A percentile compares a stretch with the other conserved stretches of the same genome.
These are phyloP conservation scores for Globisporangium paroecandrum DNA, from an alignment of 352 stramenopile genomes.

Conservation along the genomic window DNA sequence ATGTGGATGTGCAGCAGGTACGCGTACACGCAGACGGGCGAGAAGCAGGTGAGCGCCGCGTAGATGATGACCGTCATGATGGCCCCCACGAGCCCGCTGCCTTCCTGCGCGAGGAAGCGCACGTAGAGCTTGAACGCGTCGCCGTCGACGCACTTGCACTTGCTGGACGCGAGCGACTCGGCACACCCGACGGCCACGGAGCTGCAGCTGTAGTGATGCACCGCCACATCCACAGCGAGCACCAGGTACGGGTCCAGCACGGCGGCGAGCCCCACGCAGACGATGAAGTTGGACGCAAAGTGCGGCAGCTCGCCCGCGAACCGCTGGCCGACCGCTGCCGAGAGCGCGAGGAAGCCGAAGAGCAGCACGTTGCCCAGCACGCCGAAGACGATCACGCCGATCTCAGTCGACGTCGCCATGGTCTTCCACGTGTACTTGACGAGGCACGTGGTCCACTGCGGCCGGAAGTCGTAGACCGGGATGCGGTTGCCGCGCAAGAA, in stretches of 20 bases:
- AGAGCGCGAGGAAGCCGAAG: slow-evolving; percentile 43
- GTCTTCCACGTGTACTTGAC: slow-evolving; percentile 85
- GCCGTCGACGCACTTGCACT: slow-evolving; percentile 67
- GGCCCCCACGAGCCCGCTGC: slow-evolving; percentile 74
- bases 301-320: slow-evolving; percentile 67
- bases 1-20: slow-evolving; percentile 88
- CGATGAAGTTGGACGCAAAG: slow-evolving; percentile 73
- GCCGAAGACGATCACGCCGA: slow-evolving; percentile 63
- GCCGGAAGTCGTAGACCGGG: slow-evolving; percentile 78
- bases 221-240: slow-evolving; percentile 67
- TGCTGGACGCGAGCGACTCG: slow-evolving; percentile 33
- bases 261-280: slow-evolving; percentile 67
- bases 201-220: slow-evolving; percentile 77
- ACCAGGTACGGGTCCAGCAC: slow-evolving; percentile 83
- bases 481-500: slow-evolving; percentile 63
- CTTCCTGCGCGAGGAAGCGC: slow-evolving; percentile 68
- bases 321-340: slow-evolving; percentile 36
- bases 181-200: slow-evolving; percentile 32
- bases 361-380: slow-evolving; percentile 50
- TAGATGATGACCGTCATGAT: slow-evolving; percentile 81
- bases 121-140: slow-evolving; percentile 89
- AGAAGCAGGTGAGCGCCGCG: slow-evolving; percentile 48
- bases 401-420: slow-evolving; percentile 56
- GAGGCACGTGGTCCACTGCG: slow-evolving; percentile 56
- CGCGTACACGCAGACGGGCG: slow-evolving; percentile 55